Evolutionary conservation across 2,329 filamentous ascomycete genomes (phyloP).

Genomic region (Colletotrichum sp.): DNA sequence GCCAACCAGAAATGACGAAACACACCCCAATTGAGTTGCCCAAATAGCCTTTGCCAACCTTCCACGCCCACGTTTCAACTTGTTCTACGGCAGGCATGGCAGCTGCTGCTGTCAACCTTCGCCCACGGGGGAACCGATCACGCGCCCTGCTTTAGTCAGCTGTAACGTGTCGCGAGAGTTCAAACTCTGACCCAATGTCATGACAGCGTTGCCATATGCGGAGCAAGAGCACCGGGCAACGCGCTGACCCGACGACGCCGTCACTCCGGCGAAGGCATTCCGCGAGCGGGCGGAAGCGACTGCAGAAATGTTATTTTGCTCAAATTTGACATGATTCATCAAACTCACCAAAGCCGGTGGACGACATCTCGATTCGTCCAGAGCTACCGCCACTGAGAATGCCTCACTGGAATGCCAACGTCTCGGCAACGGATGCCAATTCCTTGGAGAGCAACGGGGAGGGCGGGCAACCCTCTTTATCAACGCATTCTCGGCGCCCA

Average conservation of each 20-base stretch:
- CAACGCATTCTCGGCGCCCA: not conserved
- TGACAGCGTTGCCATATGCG: not conserved
- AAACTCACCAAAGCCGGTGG: not conserved
- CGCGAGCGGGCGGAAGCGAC: not conserved
- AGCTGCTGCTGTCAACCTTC: not conserved
- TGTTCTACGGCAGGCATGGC: slow-evolving; percentile 6
- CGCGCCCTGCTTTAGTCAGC: not conserved
- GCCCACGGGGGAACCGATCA: not conserved
- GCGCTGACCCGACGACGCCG: not conserved
- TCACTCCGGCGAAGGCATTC: not conserved
- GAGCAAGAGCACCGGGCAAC: not conserved
- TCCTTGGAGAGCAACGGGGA: not conserved
- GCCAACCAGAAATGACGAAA: not conserved
- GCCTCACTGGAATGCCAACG: not conserved
- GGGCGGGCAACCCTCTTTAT: not conserved
- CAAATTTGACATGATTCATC: not conserved
- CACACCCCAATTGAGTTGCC: not conserved
- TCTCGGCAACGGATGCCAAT: not conserved
- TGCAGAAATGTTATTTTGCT: not conserved
- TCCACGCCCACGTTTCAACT: slow-evolving; percentile 6
- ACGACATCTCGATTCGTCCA: not conserved
- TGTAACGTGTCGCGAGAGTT: not conserved
- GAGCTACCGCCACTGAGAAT: not conserved
- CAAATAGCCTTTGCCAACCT: not conserved
- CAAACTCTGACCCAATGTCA: slow-evolving; percentile 6